These are phyloP conservation scores for Rhodocollybia butyracea DNA, from an alignment of 768 basidiomycete genomes.

Conservation along the genomic window DNA sequence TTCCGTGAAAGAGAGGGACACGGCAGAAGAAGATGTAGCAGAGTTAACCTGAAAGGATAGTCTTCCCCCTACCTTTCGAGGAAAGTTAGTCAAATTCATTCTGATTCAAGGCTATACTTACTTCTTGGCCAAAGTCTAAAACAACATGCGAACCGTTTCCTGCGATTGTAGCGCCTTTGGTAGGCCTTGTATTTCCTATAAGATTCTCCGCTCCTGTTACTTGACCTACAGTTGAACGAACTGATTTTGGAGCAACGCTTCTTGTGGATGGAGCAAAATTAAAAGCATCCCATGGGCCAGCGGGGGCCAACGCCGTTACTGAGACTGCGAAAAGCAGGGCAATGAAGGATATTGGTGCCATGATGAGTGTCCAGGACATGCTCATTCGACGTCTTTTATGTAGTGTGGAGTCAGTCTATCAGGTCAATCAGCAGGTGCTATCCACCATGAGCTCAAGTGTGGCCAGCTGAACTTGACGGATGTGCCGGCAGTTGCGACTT, in stretches of 20 bases:
- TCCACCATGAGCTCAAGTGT: too few relatives aligned
- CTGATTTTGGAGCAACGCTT: slow-evolving; percentile 26
- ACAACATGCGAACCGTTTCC: slow-evolving; percentile 32
- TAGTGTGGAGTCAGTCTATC: too few relatives aligned
- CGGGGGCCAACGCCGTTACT: slow-evolving; percentile 25
- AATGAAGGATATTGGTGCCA: neutral
- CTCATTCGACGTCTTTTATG: too few relatives aligned
- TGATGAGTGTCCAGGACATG: too few relatives aligned
- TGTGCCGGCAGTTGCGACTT: too few relatives aligned
- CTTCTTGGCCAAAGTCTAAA: slow-evolving; percentile 38
- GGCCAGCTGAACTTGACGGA: too few relatives aligned
- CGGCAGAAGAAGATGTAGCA: slow-evolving; percentile 22
- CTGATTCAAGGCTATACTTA: slow-evolving; percentile 27
- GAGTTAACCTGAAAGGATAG: slow-evolving; percentile 10
- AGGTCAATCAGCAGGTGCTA: too few relatives aligned
- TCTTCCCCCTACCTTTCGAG: slow-evolving; percentile 2
- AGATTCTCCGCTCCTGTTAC: slow-evolving; percentile 25
- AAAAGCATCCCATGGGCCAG: slow-evolving; percentile 42
- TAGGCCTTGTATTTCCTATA: slow-evolving; percentile 12
- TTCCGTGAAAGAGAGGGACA: slow-evolving; percentile 50
- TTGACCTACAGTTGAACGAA: slow-evolving; percentile 22
- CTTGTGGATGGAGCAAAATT: slow-evolving; percentile 35
- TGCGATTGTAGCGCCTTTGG: slow-evolving; percentile 21
- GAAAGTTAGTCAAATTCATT: slow-evolving; percentile 11
- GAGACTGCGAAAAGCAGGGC: neutral